These are phyloP conservation scores for Fusarium sp. DNA, from an alignment of 2,329 filamentous ascomycete genomes.

Conservation along the genomic window DNA sequence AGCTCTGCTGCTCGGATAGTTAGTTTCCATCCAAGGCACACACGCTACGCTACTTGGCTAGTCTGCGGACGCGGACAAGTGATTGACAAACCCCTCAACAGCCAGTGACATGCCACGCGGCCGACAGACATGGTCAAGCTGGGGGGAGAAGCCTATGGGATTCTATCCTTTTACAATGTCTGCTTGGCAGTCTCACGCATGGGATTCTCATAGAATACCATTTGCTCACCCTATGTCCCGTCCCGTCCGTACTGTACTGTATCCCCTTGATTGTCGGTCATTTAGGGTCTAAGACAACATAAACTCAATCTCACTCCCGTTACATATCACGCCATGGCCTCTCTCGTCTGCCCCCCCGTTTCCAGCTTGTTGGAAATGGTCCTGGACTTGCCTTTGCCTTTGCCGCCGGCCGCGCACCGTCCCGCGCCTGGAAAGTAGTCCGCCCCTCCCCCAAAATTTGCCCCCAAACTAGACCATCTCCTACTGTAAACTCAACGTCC, in stretches of 20 bases:
- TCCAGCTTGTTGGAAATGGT: constrained; percentile 8
- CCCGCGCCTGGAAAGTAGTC: constrained; percentile 15
- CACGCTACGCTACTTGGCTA: not conserved
- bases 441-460: not conserved
- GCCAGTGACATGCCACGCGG: too few relatives aligned
- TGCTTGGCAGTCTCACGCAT: not conserved
- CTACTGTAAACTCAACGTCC: constrained; percentile 21
- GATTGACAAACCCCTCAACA: constrained; percentile 14
- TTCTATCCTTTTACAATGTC: too few relatives aligned
- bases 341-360: constrained; percentile 6
- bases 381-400: not conserved
- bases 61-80: constrained; percentile 1
- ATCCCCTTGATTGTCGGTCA: not conserved
- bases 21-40: not conserved
- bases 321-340: not conserved
- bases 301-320: constrained; percentile 33
- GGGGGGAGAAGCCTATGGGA: too few relatives aligned
- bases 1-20: not conserved
- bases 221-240: too few relatives aligned
- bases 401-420: constrained; percentile 12
- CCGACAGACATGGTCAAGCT: too few relatives aligned
- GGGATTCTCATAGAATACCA: not conserved
- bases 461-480: not conserved
- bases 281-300: constrained; percentile 29
- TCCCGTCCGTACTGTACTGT: too few relatives aligned